These are phyloP conservation scores for Blepharisma stoltei DNA, from an alignment of 73 alveolate genomes.

Conservation along the genomic window DNA sequence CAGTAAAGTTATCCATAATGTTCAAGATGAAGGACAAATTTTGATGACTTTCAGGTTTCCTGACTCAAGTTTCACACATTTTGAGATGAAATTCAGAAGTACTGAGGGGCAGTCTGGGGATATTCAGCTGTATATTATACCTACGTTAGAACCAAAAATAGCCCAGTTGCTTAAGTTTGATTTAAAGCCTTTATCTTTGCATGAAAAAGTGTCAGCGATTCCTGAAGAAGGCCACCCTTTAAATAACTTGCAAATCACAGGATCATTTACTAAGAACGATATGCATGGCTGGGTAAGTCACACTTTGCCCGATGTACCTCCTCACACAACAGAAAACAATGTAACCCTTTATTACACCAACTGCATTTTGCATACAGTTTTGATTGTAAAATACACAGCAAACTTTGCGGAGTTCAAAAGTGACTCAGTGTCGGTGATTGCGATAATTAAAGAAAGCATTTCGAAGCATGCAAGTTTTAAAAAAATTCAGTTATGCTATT, in stretches of 20 bases:
- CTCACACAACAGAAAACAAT: not conserved
- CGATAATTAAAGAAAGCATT: slow-evolving; percentile 23
- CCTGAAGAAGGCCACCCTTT: not conserved
- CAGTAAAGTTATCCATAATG: not conserved
- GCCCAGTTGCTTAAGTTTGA: slow-evolving; percentile 21
- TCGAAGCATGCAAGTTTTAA: slow-evolving; percentile 15
- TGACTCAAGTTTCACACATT: not conserved
- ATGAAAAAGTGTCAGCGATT: not conserved
- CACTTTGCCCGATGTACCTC: slow-evolving; percentile 33
- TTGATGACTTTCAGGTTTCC: slow-evolving; percentile 7
- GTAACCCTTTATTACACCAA: not conserved
- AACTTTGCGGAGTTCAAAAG: not conserved
- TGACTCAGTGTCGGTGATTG: slow-evolving; percentile 8
- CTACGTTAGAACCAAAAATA: slow-evolving; percentile 11
- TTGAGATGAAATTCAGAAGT: slow-evolving; percentile 3
- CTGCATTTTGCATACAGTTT: slow-evolving; percentile 16
- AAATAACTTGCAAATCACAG: slow-evolving; percentile 7
- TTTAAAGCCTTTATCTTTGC: slow-evolving; percentile 27
- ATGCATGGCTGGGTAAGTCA: slow-evolving; percentile 32
- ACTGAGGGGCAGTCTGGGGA: slow-evolving; percentile 28
- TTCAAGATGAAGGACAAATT: slow-evolving; percentile 11
- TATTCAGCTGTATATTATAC: not conserved
- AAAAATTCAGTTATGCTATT: slow-evolving; percentile 5
- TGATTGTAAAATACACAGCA: not conserved
- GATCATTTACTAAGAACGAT: slow-evolving; percentile 13